A percentile compares a stretch with the other conserved stretches of the same genome.
These are phyloP conservation scores for Fusarium bactridioides DNA, from an alignment of 2,329 filamentous ascomycete species.

Conservation along the genomic window DNA sequence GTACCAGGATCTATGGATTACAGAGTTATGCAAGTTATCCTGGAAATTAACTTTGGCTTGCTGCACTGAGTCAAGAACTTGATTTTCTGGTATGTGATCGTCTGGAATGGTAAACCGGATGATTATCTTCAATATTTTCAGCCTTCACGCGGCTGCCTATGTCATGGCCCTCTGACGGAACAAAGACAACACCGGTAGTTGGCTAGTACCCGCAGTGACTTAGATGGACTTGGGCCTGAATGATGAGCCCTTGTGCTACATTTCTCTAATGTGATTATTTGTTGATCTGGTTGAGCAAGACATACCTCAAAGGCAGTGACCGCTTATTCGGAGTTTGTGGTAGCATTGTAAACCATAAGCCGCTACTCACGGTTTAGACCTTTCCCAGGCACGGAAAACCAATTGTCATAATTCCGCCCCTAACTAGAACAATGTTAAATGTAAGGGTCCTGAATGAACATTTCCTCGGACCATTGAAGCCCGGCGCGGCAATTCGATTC, in stretches of 20 bases:
- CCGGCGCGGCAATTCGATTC: too few relatives aligned
- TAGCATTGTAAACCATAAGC: too few relatives aligned
- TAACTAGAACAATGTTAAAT: too few relatives aligned
- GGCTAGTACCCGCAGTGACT: too few relatives aligned
- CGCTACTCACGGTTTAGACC: too few relatives aligned
- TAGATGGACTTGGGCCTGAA: fast-evolving
- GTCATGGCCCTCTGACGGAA: background rate
- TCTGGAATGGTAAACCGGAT: background rate
- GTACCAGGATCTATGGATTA: background rate
- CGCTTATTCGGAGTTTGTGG: too few relatives aligned
- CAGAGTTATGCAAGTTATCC: background rate
- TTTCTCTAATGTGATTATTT: too few relatives aligned
- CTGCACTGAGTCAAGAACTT: fast-evolving
- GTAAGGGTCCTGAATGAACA: too few relatives aligned
- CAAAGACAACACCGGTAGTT: background rate
- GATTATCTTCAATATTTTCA: fast-evolving
- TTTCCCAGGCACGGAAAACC: background rate
- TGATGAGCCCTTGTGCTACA: too few relatives aligned
- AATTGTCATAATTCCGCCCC: fast-evolving
- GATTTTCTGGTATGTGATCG: background rate
- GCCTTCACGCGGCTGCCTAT: fast-evolving
- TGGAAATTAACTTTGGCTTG: background rate
- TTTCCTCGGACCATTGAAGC: too few relatives aligned
- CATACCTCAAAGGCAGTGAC: too few relatives aligned
- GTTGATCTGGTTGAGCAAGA: too few relatives aligned